These are phyloP conservation scores for Trypanosoma grayi DNA, from an alignment of 208 protist species.

Conservation along the genomic window DNA sequence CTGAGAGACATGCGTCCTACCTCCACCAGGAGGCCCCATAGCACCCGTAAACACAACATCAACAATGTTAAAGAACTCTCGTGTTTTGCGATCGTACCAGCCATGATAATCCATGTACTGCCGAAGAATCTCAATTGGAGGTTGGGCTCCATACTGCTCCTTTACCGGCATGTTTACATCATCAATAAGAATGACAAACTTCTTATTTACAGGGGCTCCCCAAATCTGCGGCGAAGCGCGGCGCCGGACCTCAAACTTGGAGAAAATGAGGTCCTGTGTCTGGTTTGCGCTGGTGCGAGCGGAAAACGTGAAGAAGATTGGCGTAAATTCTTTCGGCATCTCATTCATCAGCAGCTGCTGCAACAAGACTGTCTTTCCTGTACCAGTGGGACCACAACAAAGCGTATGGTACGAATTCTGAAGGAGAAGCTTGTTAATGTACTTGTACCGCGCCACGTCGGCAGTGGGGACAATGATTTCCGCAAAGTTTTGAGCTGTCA, in stretches of 20 bases:
- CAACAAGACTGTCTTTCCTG: slow-evolving; percentile 97
- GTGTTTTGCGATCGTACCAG: slow-evolving; percentile 96
- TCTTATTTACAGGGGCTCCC: slow-evolving; percentile 96
- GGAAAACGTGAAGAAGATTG: slow-evolving; percentile 97
- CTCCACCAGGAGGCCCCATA: slow-evolving; percentile 97
- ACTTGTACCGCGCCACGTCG: slow-evolving; percentile 97
- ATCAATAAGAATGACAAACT: slow-evolving; percentile 97
- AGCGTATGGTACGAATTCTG: slow-evolving; percentile 91
- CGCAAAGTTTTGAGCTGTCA: slow-evolving; percentile 88
- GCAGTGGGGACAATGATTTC: slow-evolving; percentile 98
- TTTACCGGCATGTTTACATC: slow-evolving; percentile 99
- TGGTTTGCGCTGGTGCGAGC: slow-evolving; percentile 97
- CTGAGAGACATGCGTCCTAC: slow-evolving; percentile 94
- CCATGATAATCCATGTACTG: slow-evolving; percentile 98
- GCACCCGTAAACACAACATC: slow-evolving; percentile 94
- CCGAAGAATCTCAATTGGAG: slow-evolving; percentile 97
- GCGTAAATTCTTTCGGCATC: slow-evolving; percentile 94
- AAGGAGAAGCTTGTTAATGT: slow-evolving; percentile 92
- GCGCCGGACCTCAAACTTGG: slow-evolving; percentile 95
- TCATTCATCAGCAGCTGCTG: slow-evolving; percentile 93
- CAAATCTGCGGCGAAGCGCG: slow-evolving; percentile 94
- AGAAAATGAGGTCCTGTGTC: slow-evolving; percentile 98
- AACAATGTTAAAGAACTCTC: slow-evolving; percentile 94
- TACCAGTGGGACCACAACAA: slow-evolving; percentile 97
- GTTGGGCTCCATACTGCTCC: slow-evolving; percentile 98